A percentile compares a stretch with the other conserved stretches of the same genome.
Evolutionary conservation across 1,139 yeast genomes (phyloP).

Genomic region (Scheffersomyces lignicola): DNA sequence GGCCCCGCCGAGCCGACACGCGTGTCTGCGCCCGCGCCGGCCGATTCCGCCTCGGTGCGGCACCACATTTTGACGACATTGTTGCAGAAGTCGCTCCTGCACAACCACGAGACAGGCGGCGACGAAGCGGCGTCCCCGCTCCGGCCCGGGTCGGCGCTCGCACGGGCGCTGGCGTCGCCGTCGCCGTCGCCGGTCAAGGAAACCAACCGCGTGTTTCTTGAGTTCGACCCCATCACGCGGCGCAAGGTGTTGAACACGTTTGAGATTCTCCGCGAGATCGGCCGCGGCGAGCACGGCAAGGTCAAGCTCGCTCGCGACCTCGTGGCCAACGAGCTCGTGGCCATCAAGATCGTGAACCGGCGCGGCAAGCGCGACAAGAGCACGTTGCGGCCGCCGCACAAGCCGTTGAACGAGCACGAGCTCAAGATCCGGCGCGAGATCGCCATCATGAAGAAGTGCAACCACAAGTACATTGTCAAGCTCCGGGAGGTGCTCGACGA

Average conservation of each 20-base stretch:
- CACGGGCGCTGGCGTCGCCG: too few relatives aligned
- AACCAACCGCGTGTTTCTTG: constrained; percentile 76
- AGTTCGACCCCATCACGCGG: constrained; percentile 85
- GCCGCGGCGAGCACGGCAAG: constrained; percentile 96
- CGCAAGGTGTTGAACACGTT: constrained; percentile 86
- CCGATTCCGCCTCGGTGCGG: too few relatives aligned
- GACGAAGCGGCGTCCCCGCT: too few relatives aligned
- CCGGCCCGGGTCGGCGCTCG: too few relatives aligned
- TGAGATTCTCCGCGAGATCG: constrained; percentile 84
- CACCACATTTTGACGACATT: too few relatives aligned
- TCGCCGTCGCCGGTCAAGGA: constrained; percentile 59
- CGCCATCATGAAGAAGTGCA: constrained; percentile 93
- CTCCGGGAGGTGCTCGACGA: constrained; percentile 91
- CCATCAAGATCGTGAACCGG: constrained; percentile 89
- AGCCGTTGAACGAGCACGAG: constrained; percentile 40
- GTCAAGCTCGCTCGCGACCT: constrained; percentile 87
- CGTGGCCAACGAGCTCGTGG: constrained; percentile 71
- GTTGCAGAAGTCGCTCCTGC: too few relatives aligned
- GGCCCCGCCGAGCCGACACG: too few relatives aligned
- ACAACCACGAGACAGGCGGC: too few relatives aligned
- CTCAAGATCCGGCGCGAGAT: constrained; percentile 84
- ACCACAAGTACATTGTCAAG: constrained; percentile 87
- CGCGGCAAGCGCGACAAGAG: constrained; percentile 46
- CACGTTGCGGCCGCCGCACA: constrained; percentile 44
- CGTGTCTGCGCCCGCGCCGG: too few relatives aligned